These are phyloP conservation scores for Beauveria rudraprayagi DNA, from an alignment of 2,329 filamentous ascomycete species.

Conservation along the genomic window DNA sequence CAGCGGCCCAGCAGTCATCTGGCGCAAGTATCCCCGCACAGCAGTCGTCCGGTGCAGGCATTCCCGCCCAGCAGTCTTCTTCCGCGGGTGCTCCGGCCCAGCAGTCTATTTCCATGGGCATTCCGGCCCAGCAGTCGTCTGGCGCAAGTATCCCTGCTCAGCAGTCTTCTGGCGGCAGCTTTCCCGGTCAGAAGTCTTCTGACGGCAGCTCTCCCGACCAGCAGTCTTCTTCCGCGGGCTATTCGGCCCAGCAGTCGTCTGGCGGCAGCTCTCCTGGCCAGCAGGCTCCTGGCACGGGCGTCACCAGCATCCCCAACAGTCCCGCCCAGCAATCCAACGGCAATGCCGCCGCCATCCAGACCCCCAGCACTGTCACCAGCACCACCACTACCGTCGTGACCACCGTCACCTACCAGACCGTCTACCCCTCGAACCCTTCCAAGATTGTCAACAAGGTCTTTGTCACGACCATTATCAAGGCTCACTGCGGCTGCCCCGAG, in stretches of 20 bases:
- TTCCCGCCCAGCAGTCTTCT: not conserved
- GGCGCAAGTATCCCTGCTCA: no score
- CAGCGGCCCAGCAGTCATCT: not conserved
- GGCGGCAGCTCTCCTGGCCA: not conserved
- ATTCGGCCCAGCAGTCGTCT: not conserved
- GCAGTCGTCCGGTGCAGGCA: not conserved
- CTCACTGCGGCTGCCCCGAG: conserved; percentile 8
- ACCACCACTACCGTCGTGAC: conserved; percentile 8
- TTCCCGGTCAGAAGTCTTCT: no score
- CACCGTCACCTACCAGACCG: conserved; percentile 9
- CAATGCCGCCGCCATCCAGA: not conserved
- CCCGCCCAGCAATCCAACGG: not conserved
- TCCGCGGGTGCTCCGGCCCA: not conserved
- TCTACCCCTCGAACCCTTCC: not conserved
- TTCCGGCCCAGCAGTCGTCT: not conserved
- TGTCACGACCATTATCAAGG: conserved; percentile 8
- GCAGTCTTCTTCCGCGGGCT: no score
- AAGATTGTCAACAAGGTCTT: not conserved
- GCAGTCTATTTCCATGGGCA: not conserved
- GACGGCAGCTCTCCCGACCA: not conserved
- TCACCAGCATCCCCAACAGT: no score
- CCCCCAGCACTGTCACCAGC: not conserved
- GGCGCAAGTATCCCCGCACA: not conserved
- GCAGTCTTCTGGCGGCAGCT: no score
- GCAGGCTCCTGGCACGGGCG: not conserved